Conservation (phyloP, 106 monocot species). For the Chionographis japonica region DNA sequence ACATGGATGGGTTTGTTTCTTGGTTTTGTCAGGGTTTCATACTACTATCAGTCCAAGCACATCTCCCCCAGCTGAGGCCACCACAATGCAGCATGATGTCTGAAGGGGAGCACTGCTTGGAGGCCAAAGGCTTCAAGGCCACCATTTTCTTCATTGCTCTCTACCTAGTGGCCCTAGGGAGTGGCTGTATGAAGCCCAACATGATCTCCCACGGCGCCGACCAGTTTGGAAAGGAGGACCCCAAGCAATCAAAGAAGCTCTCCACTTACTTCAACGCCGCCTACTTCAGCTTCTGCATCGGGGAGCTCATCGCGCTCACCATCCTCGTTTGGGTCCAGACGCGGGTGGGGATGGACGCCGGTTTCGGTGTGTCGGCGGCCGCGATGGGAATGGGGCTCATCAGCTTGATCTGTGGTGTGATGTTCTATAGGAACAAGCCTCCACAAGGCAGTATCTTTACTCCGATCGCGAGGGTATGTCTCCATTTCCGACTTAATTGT, state of each 20-base stretch:
- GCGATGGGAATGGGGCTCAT: slow-evolving; percentile 55
- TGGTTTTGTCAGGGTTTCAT: slow-evolving; percentile 52
- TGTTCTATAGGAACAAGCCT: slow-evolving; percentile 70
- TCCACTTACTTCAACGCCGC: slow-evolving; percentile 83
- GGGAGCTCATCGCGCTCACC: slow-evolving; percentile 65
- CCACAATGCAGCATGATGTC: slow-evolving; percentile 61
- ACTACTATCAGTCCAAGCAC: slow-evolving; percentile 72
- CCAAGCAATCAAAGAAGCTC: slow-evolving; percentile 57
- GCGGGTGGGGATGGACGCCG: slow-evolving; percentile 61
- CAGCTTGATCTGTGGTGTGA: slow-evolving; percentile 38
- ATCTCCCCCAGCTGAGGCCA: slow-evolving; percentile 68
- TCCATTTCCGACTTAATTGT: neutral
- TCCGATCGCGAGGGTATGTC: slow-evolving; percentile 56
- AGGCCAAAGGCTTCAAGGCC: slow-evolving; percentile 58
- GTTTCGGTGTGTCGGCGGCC: slow-evolving; percentile 54
- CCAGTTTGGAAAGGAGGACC: slow-evolving; percentile 54
- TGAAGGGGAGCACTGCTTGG: slow-evolving; percentile 29
- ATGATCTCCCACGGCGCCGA: slow-evolving; percentile 85
- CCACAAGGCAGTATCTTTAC: slow-evolving; percentile 80
- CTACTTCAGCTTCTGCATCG: slow-evolving; percentile 82
- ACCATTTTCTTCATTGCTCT: slow-evolving; percentile 65
- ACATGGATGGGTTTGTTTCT: neutral
- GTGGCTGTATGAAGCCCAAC: slow-evolving; percentile 80
- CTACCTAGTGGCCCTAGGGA: slow-evolving; percentile 72
- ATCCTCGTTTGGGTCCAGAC: slow-evolving; percentile 78